phyloP scores from a whole-genome alignment of 441 rosid genomes.

The Jatropha multifida region DNA sequence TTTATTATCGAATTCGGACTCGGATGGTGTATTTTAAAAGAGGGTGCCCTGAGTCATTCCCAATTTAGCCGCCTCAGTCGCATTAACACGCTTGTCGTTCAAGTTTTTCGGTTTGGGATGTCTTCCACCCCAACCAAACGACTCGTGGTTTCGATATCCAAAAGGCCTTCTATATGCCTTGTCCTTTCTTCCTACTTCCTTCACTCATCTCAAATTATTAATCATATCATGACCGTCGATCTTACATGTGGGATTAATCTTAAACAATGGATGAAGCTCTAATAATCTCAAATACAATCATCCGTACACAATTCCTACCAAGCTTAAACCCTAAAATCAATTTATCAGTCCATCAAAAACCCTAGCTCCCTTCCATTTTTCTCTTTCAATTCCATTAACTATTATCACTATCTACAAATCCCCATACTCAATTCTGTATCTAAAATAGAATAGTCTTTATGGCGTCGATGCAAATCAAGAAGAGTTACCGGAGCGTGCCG shows the following conservation, averaged over 20 bases:
- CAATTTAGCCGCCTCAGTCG: no score
- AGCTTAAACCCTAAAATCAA: not conserved
- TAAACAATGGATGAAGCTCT: no score
- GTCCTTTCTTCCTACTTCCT: no score
- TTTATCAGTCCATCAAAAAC: not conserved
- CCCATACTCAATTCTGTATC: not conserved
- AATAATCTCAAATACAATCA: not conserved
- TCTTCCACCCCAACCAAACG: no score
- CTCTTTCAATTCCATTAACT: not conserved
- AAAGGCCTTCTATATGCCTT: no score
- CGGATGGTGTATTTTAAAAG: no score
- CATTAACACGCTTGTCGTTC: no score
- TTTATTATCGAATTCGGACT: no score
- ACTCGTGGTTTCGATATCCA: no score
- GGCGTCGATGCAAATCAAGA: constrained; percentile 60
- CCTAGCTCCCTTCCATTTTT: not conserved
- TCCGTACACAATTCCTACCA: not conserved
- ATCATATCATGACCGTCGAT: not conserved
- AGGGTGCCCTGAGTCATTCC: no score
- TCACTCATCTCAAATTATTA: no score
- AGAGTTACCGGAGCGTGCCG: constrained; percentile 63
- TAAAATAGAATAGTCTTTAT: constrained; percentile 20
- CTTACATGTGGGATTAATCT: not conserved
- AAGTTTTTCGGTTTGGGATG: no score
- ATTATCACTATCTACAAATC: not conserved